Evolutionary conservation across 1,284 basidiomycete species (phyloP), one percentile per base, ranked within the genome.

Genomic region (Gastroboletus turbinatus): DNA sequence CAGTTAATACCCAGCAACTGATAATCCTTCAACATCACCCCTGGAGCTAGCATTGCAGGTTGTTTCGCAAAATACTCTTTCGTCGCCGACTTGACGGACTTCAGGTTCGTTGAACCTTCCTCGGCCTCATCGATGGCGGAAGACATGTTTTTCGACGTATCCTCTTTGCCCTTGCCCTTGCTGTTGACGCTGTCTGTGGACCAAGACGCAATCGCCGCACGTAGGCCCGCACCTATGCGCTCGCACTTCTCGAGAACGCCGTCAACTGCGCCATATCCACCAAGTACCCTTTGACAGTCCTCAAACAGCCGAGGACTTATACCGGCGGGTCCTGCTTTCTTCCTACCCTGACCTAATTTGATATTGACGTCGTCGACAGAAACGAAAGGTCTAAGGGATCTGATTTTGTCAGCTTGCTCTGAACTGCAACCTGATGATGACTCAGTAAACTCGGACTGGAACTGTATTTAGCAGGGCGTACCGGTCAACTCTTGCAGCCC

Each of bases 1-100:
- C 97, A 99, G 70, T 98, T 99, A 58, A 99, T 83, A n/a, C 97
- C 97, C 53, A 97, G 80, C 56, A 98, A 78, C 74, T 99, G 96
- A 72, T 99, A 99, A 65, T 97, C 94, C 77, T 99, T 99, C 63
- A 99, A 78, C 64, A 80, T 81, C 59, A 97, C 86, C 46, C 80
- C 83, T 27, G 85, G 75, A 36, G 85, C 81, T 14, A 99, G 75
- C 38, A 84, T 71, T 8, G 80, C 73, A 1, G 97, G 96, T 66
- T 98, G 95, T 36, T 76, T 75, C 40, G 84, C 79, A 63, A 98
- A 81, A 66, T 86, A 89, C 61, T 87, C 85, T 53, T 79, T 78
- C 43, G 82, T 70, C 52, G 76, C 66, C 21, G 70, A 62, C 33
- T 74, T 71, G 56, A 86, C 67, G 1, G 80, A 73, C n/a, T 75